Evolutionary conservation across 352 stramenopile genomes (phyloP), one percentile per base, ranked within the genome.

Genomic region (Phytophthora crassamura): DNA sequence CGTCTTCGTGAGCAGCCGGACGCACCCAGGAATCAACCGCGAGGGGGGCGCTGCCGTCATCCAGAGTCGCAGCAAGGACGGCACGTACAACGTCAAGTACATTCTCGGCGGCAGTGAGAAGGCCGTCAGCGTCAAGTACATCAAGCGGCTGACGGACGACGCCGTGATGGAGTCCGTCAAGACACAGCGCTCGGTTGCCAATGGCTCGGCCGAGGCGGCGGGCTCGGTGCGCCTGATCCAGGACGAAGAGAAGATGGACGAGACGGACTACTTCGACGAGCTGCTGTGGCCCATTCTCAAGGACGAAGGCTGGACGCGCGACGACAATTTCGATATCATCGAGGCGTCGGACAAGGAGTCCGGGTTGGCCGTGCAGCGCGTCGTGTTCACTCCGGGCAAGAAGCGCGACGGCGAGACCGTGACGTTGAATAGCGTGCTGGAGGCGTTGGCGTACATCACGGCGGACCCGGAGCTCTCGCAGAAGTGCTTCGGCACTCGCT

Each of bases 51-150:
- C 82, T 11, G 88, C 61, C 2, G 74, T 79, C 30, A 67, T 96
- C 12, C 49, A 69, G 38, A 52, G 69, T 7, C 61, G 65, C 30
- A 89, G 92, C 54, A 79, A 82, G 8, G 86, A 94, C 41, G 80
- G 75, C 45, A 83, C 82, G 14, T 94, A 93, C 70, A 77, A 89
- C 51, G 74, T 96, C 57, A 96, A 96, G 73, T 96, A 94, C 62
- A 60, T 96, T 40, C 71, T 96, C 10, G 88, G 88, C 15, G 86
- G 88, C 0, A 78, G 71, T 15, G 88, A 96, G 64, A 94, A 93
- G 64, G 64, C 63, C 30, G 78, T 96, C 2, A 70, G 65, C 14
- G 64, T 75, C 0, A 68, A 76, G 38, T 94, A 89, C 57, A 80
- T 96, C 4, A 78, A 72, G 35, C 69, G 77, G 5, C 66, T 91